Base-by-base conservation (phyloP, 768 basidiomycete species). In the Thelephora aurantiotincta region DNA sequence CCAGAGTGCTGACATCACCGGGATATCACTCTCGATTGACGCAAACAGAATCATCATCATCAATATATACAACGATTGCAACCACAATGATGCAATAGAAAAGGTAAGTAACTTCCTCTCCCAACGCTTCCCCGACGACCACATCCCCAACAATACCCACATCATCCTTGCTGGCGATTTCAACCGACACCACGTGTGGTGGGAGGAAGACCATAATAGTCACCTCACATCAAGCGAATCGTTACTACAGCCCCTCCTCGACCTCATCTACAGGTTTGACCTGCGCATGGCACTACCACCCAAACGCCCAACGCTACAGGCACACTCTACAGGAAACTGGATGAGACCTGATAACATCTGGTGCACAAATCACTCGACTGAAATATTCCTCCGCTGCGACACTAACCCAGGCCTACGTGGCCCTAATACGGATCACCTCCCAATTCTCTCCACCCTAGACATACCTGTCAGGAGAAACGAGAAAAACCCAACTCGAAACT, bases 261-360 rank as follows among this genome's bases (percentile, higher is more conserved):
- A 60, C 9, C 18, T 64, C 2, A 13, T 65, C 0, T 51, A 46
- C 0, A 52, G 52, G 0, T 44, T 63, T 44, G 50, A 53, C 0
- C 59, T 76, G 55, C 6, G 49, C 0, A 66, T 69, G 66, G 48
- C 58, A 0, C 62, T 76, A 0, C 66, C 64, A 0, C 47, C 54
- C 7, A 57, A 55, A 0, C 55, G 58, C 0, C 69, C 69, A 0
- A 77, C 68, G 0, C 58, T 75, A 0, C 35, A 63, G 16, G 54
- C 63, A 0, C 42, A 34, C 0, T 43, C 22, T 1, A 59, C 67
- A 0, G 61, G 64, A 13, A 69, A 68, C 47, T 59, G 55, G 43
- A 65, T 65, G 5, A 44, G 65, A 9, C 60, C 63, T 3, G 69
- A 75, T 56, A 74, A 76, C 45, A 65, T 74, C 0, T 74, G 68